phyloP scores from a whole-genome alignment of 169 alveolate genomes.

The Eimeria maxima region DNA sequence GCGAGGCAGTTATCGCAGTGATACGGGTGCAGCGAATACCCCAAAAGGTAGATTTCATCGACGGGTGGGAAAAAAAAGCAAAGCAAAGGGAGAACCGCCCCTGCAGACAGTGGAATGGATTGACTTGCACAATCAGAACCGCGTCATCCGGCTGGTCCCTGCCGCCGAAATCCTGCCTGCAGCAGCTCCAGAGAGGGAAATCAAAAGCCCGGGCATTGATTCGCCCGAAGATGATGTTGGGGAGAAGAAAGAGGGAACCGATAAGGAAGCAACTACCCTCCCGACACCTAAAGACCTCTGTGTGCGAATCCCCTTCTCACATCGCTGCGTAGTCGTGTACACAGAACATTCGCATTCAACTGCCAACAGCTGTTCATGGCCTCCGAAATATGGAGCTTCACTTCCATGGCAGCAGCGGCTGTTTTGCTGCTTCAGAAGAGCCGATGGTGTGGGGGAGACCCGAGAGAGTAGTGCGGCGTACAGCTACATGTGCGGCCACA shows the following conservation, averaged over 20 bases:
- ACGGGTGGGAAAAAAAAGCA: background rate
- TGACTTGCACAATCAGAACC: background rate
- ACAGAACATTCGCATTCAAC: background rate
- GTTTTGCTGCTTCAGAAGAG: background rate
- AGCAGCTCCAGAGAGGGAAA: background rate
- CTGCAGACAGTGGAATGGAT: background rate
- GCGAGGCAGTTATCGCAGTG: background rate
- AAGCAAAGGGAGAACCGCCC: background rate
- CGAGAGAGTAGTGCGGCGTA: background rate
- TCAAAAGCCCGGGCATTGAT: background rate
- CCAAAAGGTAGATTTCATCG: background rate
- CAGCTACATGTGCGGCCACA: conserved; percentile 35
- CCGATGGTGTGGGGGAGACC: background rate
- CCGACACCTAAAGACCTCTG: background rate
- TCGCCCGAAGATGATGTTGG: background rate
- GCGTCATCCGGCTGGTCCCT: conserved; percentile 7
- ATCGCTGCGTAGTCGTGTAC: background rate
- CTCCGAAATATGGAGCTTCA: no score
- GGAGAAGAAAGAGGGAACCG: background rate
- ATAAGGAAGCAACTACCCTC: background rate
- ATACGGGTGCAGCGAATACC: background rate
- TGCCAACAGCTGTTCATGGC: background rate
- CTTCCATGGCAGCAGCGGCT: background rate
- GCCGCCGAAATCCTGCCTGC: background rate
- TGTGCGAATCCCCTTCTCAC: conserved; percentile 19